Evolutionary conservation across 257 asterid genomes (phyloP).

Genomic region (Sherardia arvensis): DNA sequence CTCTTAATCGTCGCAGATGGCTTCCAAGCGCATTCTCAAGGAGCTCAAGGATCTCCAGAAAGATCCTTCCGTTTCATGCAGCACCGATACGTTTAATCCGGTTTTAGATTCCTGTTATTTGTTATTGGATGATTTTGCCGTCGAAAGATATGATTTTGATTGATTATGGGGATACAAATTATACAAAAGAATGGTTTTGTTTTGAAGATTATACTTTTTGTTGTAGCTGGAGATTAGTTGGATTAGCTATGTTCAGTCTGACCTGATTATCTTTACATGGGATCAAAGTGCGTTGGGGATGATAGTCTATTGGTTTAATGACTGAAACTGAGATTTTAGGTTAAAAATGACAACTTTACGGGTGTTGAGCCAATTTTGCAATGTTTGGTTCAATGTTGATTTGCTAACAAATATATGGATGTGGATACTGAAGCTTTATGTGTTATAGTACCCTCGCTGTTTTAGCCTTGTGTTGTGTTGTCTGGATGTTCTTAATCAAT

Average conservation of each 20-base stretch:
- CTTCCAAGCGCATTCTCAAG: slow-evolving; percentile 89
- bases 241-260: no score
- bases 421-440: neutral
- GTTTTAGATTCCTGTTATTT: neutral
- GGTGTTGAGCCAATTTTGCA: no score
- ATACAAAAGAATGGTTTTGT: neutral
- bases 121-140: neutral
- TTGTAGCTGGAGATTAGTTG: neutral
- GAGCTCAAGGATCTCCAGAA: slow-evolving; percentile 94
- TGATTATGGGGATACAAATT: neutral
- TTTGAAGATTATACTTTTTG: neutral
- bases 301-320: neutral
- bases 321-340: neutral
- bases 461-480: neutral
- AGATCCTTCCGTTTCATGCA: slow-evolving; percentile 96
- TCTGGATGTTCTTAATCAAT: no score
- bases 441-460: neutral
- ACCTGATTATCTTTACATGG: neutral
- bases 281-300: neutral
- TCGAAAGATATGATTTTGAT: neutral
- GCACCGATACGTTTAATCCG: slow-evolving; percentile 52
- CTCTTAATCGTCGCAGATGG: slow-evolving; percentile 30
- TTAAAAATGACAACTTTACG: neutral
- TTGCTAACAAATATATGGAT: neutral
- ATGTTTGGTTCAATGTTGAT: no score